Conservation (phyloP, 345 rosid genomes). For the Lagerstroemia speciosa region DNA sequence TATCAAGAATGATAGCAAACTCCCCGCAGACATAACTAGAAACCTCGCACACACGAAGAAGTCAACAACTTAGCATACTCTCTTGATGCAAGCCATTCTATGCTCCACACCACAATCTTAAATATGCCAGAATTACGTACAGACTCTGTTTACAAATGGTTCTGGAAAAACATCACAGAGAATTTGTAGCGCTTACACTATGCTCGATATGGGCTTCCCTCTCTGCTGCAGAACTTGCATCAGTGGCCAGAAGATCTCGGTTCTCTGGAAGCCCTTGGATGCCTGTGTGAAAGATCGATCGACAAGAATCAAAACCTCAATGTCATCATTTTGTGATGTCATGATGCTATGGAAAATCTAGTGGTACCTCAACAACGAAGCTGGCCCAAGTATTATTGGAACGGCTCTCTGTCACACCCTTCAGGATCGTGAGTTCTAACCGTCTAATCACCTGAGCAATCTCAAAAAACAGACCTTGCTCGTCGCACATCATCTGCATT, state of each 20-base stretch:
- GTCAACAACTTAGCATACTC: background rate
- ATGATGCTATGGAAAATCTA: background rate
- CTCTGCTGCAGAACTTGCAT: slow-evolving; percentile 47
- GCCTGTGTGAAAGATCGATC: slow-evolving; percentile 20
- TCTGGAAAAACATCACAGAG: background rate
- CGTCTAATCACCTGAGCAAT: slow-evolving; percentile 44
- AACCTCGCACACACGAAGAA: background rate
- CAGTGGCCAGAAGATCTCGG: slow-evolving; percentile 66
- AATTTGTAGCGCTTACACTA: slow-evolving; percentile 2
- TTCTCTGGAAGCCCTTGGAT: slow-evolving; percentile 45
- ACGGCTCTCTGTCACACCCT: slow-evolving; percentile 35
- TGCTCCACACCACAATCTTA: background rate
- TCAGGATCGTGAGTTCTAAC: slow-evolving; percentile 34
- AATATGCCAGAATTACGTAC: background rate
- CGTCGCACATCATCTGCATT: slow-evolving; percentile 54
- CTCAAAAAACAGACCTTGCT: slow-evolving; percentile 40
- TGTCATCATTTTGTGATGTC: background rate
- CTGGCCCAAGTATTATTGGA: slow-evolving; percentile 45
- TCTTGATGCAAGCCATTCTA: background rate
- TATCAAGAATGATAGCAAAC: background rate
- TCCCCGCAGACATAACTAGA: background rate
- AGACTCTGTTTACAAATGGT: background rate
- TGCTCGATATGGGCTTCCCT: slow-evolving; percentile 24
- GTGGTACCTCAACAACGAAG: slow-evolving; percentile 47
- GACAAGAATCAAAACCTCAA: background rate